phyloP scores from a whole-genome alignment of 352 stramenopile genomes.

The Bremia lactucae region DNA sequence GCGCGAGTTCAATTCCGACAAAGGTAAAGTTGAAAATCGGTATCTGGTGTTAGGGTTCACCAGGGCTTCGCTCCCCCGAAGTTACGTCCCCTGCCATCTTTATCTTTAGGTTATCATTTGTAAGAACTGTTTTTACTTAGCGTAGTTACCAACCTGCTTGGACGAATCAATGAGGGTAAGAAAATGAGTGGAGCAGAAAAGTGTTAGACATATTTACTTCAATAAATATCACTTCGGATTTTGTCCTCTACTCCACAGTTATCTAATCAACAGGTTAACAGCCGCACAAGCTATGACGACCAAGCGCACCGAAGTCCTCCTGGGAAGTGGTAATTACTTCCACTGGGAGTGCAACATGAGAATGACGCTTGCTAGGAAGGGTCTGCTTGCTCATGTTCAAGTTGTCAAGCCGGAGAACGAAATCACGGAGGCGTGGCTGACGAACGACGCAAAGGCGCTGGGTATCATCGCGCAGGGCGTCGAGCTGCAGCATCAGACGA shows the following conservation, averaged over 20 bases:
- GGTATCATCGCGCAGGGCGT: conserved; percentile 18
- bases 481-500: background rate
- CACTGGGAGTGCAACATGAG: background rate
- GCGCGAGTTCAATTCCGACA: too few relatives aligned
- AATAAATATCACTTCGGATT: background rate
- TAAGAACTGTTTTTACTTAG: too few relatives aligned
- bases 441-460: conserved; percentile 9
- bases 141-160: too few relatives aligned
- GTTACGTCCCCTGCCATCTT: too few relatives aligned
- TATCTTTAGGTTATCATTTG: too few relatives aligned
- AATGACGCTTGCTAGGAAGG: conserved; percentile 5
- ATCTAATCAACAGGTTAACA: background rate
- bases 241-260: background rate
- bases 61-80: too few relatives aligned
- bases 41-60: too few relatives aligned
- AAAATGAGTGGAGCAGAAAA: too few relatives aligned
- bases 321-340: background rate
- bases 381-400: too few relatives aligned
- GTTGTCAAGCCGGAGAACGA: too few relatives aligned
- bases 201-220: background rate
- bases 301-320: background rate
- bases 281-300: background rate
- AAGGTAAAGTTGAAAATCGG: too few relatives aligned
- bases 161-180: too few relatives aligned
- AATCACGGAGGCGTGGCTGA: conserved; percentile 8